phyloP scores from a whole-genome alignment of 305 asterid genomes.

The Solanum hybrid region DNA sequence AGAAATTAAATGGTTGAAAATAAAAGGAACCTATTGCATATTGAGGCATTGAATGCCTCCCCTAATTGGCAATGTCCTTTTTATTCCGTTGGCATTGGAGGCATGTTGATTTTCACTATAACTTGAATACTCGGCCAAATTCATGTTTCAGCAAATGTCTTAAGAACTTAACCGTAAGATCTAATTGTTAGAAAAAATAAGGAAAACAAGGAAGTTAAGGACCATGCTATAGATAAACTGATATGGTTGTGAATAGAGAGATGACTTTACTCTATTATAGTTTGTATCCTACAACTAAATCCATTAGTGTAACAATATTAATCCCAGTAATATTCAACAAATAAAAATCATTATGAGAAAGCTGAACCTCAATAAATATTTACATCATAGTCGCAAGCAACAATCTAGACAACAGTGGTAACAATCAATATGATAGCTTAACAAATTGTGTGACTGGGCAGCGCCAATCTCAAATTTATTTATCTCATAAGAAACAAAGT shows the following conservation, averaged over 20 bases:
- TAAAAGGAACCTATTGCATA: slow-evolving; percentile 70
- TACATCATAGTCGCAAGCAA: too few relatives aligned
- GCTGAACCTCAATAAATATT: too few relatives aligned
- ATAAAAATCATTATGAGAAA: too few relatives aligned
- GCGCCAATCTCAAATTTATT: too few relatives aligned
- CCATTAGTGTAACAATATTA: too few relatives aligned
- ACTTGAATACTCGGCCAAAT: slow-evolving; percentile 96
- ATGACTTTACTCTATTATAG: not conserved
- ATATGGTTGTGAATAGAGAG: not conserved
- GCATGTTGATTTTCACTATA: slow-evolving; percentile 69
- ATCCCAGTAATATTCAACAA: too few relatives aligned
- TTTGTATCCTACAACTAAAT: too few relatives aligned
- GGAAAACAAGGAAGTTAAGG: not conserved
- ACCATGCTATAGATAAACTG: not conserved
- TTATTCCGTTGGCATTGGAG: slow-evolving; percentile 79
- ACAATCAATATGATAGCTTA: too few relatives aligned
- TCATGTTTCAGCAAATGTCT: slow-evolving; percentile 30
- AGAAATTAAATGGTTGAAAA: not conserved
- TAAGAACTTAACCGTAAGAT: not conserved
- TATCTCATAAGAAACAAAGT: too few relatives aligned
- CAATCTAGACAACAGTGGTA: too few relatives aligned
- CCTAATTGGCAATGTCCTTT: slow-evolving; percentile 83
- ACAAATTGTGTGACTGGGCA: too few relatives aligned
- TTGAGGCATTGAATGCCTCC: slow-evolving; percentile 68
- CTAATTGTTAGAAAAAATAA: not conserved